phyloP scores from a whole-genome alignment of 805 yeast genomes.

The Metschnikowia arizonensis region DNA sequence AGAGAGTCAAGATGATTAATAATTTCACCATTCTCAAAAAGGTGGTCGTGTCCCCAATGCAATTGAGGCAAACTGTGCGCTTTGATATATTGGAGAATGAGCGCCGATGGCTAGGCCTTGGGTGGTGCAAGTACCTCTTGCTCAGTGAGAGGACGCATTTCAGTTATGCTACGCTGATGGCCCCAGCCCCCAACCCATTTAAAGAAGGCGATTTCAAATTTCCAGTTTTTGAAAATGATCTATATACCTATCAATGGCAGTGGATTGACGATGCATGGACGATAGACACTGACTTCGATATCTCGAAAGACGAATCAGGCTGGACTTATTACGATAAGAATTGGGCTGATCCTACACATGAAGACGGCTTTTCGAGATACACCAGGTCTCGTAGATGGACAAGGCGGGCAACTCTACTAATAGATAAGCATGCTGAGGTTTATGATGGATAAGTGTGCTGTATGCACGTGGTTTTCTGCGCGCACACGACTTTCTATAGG shows the following conservation, averaged over 20 bases:
- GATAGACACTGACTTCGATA: slow-evolving; percentile 38
- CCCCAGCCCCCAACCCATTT: slow-evolving; percentile 25
- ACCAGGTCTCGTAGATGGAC: slow-evolving; percentile 52
- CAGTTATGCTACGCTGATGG: slow-evolving; percentile 39
- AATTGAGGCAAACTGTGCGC: slow-evolving; percentile 43
- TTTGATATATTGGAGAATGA: slow-evolving; percentile 55
- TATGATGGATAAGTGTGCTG: slow-evolving; percentile 5
- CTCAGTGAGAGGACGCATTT: slow-evolving; percentile 51
- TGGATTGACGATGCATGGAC: slow-evolving; percentile 56
- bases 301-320: slow-evolving; percentile 39
- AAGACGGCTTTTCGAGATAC: slow-evolving; percentile 47
- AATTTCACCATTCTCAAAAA: slow-evolving; percentile 40
- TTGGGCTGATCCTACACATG: slow-evolving; percentile 41
- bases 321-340: slow-evolving; percentile 53
- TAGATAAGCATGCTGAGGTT: slow-evolving; percentile 19
- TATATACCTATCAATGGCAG: slow-evolving; percentile 45
- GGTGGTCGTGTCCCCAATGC: slow-evolving; percentile 37
- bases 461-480: slow-evolving; percentile 2
- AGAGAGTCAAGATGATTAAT: slow-evolving; percentile 23
- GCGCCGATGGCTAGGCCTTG: slow-evolving; percentile 59
- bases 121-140: slow-evolving; percentile 49
- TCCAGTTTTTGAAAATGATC: slow-evolving; percentile 39
- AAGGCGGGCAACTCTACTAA: slow-evolving; percentile 40
- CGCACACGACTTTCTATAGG: slow-evolving; percentile 4
- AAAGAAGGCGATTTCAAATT: slow-evolving; percentile 34